A percentile compares a stretch with the other conserved stretches of the same genome.
Evolutionary conservation across 805 yeast genomes (phyloP).

Genomic region (Candida ficus): DNA sequence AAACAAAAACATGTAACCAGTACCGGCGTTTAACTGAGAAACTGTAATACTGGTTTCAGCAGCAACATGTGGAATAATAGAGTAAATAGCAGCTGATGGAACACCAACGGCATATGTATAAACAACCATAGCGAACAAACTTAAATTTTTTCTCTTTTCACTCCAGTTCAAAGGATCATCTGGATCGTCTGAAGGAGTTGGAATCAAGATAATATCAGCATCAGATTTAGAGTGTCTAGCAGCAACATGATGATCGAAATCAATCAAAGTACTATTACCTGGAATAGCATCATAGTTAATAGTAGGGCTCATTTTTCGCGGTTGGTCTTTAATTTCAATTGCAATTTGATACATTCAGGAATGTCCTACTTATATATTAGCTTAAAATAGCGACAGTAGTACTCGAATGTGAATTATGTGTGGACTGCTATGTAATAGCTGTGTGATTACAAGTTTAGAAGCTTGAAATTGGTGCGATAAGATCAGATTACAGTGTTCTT

Average conservation of each 20-base stretch:
- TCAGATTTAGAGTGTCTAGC: conserved; percentile 29
- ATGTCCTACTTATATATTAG: too few species aligned
- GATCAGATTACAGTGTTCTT: too few species aligned
- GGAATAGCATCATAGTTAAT: conserved; percentile 38
- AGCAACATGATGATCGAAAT: conserved; percentile 30
- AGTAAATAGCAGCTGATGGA: conserved; percentile 41
- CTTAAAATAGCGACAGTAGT: too few species aligned
- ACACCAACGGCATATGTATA: conserved; percentile 42
- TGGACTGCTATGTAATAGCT: too few species aligned
- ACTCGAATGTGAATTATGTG: too few species aligned
- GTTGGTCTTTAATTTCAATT: too few species aligned
- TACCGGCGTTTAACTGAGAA: conserved; percentile 39
- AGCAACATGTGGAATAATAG: conserved; percentile 28
- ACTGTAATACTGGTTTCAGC: conserved; percentile 25
- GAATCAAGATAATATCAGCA: conserved; percentile 46
- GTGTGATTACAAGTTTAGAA: too few species aligned
- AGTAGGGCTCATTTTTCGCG: too few species aligned
- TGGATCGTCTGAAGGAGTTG: conserved; percentile 62
- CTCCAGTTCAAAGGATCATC: conserved; percentile 69
- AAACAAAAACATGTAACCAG: conserved; percentile 45
- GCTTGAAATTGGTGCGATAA: too few species aligned
- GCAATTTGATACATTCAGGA: too few species aligned
- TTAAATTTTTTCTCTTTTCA: conserved; percentile 38
- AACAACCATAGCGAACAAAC: conserved; percentile 38
- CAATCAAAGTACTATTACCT: conserved; percentile 48